Base-by-base conservation (phyloP, 2,329 filamentous ascomycete species). In the Pyrenochaeta sp. region DNA sequence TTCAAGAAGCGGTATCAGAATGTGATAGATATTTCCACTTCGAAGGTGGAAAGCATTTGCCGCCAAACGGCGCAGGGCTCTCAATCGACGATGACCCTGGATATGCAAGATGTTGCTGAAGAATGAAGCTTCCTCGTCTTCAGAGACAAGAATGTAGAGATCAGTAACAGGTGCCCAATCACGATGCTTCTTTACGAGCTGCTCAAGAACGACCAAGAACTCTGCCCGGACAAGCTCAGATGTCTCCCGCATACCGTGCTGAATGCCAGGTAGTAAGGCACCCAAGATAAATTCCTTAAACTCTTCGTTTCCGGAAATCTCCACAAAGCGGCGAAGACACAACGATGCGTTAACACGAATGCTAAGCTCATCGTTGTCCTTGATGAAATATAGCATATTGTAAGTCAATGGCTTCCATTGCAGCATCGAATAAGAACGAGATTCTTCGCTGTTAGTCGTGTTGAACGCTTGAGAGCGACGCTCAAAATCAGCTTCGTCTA, bases 21-120 rank as follows among this genome's bases (percentile, higher is more conserved):
- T 90, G 15, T 94, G 89, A 53, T 89, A 88, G 58, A 96, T 83
- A 67, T 96, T 96, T 46, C 87, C 86, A 66, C 91, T 90, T 56
- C 84, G 84, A 54, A 99, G 80, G 43, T 86, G 82, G 11, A 85
- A 82, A 50, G 91, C 90, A 58, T 89, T 88, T 7, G 83, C 79
- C 50, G 90, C 87, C 11, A 99, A 81, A 51, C 91, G 84, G 54
- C 90, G 87, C 32, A 99, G 80, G 2, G 95, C 93, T 63, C 93
- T 89, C 48, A 96, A 82, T 67, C 96, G 90, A 60, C 91, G 88
- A 54, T 95, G 88, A 31, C 92, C 88, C 45, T 96, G 92, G 42
- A 96, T 94, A 68, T 95, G 93, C 31, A 98, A 80, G 39, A 98
- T 87, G 66, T 98, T 96, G 75, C 86, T 90, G 80, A 98, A 99